Evolutionary conservation across 2,329 filamentous ascomycete genomes (phyloP), one percentile per base, ranked within the genome.

Genomic region (Xylaria sp.): DNA sequence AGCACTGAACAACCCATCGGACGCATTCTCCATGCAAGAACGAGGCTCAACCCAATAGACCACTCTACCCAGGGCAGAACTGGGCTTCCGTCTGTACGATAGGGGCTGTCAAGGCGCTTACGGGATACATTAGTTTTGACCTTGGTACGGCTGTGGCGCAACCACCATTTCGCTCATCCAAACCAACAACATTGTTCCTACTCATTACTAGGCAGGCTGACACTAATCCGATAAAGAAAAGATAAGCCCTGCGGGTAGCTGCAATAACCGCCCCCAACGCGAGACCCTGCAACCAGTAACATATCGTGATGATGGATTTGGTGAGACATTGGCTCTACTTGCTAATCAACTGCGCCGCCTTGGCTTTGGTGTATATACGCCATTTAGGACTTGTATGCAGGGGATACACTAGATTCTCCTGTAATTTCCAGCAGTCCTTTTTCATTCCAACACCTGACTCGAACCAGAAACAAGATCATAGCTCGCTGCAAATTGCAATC

Each of bases 261-360:
- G 55, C 55, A 65, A 68, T 41, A 56, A 68, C 55, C 52, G 37
- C 41, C 41, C 62, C 20, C 18, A 62, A 52, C 6, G 32, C 56
- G 61, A 65, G 41, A 64, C 66, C 41, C 28, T 50, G 6, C 51
- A 48, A 18, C 57, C 62, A 62, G 56, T 62, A 37, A 46, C 23
- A 62, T 54, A 18, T 54, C 37, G 25, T 7, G 2, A 63, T 63
- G 69, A 64, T 57, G 20, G 55, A 61, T 39, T 41, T 63, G 70
- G 70, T 72, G 65, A 76, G 69, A 75, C 71, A 74, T 69, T 56
- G 37, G 51, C 55, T 58, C 70, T 71, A 70, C 70, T 76, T 70
- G 64, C 55, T 66, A 54, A 71, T 65, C 71, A 66, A 75, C 73
- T 65, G 12, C 48, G 50, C 57, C 58, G 59, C 52, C 20, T 65